Percentiles rank a stretch among this genome's conserved stretches.
Evolutionary conservation across 225 moss, liverwort and hornwort genomes (phyloP).

Genomic region (Physcomitrium patens): DNA sequence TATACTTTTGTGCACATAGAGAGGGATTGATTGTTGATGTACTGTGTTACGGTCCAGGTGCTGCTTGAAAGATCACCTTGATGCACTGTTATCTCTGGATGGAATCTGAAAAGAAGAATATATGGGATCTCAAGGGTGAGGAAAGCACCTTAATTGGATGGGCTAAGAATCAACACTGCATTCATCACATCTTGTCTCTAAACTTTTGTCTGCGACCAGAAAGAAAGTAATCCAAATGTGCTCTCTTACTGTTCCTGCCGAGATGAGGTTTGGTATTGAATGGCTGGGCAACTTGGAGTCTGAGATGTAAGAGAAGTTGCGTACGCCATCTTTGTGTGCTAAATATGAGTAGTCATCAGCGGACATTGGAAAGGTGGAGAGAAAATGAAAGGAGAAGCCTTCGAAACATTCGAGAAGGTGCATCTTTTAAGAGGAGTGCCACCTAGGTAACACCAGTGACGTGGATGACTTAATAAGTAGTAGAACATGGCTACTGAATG

Average conservation of each 20-base stretch:
- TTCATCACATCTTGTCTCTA: too few species aligned
- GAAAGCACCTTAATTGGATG: neutral
- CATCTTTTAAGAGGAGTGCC: neutral
- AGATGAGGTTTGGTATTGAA: neutral
- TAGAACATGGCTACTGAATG: conserved; percentile 38
- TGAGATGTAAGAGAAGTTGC: neutral
- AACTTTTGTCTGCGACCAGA: too few species aligned
- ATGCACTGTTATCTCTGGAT: neutral
- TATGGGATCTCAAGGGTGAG: neutral
- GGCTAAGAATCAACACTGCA: neutral
- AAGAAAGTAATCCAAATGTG: too few species aligned
- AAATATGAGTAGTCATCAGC: conserved; percentile 16
- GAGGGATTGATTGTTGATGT: neutral
- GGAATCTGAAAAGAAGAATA: neutral
- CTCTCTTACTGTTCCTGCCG: neutral
- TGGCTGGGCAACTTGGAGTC: neutral
- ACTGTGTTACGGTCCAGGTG: conserved; percentile 13
- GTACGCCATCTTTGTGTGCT: neutral
- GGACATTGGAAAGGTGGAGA: conserved; percentile 32
- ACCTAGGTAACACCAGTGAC: neutral
- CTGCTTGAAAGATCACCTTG: neutral
- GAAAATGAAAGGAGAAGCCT: conserved; percentile 30
- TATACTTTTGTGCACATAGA: neutral
- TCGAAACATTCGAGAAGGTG: neutral
- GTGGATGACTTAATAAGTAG: neutral